phyloP scores from a whole-genome alignment of 2,329 filamentous ascomycete genomes.

The Talaromyces sp. region DNA sequence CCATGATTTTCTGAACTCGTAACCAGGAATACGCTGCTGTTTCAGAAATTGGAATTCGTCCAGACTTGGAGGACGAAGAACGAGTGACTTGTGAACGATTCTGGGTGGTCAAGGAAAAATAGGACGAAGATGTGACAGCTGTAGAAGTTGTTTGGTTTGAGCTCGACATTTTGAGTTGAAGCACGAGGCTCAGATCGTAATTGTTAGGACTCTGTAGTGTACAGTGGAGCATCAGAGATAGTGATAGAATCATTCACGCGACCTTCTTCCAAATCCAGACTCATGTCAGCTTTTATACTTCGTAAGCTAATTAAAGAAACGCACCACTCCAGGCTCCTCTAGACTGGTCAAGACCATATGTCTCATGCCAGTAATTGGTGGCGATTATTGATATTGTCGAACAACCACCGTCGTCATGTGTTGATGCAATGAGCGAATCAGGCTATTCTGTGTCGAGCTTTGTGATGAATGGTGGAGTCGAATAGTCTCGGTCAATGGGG shows the following conservation, averaged over 20 bases:
- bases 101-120: slow-evolving; percentile 6
- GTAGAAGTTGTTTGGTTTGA: neutral
- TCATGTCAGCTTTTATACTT: slow-evolving; percentile 8
- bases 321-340: neutral
- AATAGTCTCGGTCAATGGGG: neutral
- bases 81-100: neutral
- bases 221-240: neutral
- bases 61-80: slow-evolving; percentile 8
- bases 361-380: neutral
- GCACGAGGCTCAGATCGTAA: neutral
- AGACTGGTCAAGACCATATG: neutral
- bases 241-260: neutral
- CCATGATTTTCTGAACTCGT: slow-evolving; percentile 17
- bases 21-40: slow-evolving; percentile 20
- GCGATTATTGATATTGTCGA: neutral
- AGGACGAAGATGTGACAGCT: neutral
- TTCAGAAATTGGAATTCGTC: slow-evolving; percentile 17
- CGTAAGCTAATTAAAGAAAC: neutral
- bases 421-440: neutral
- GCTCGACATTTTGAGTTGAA: neutral
- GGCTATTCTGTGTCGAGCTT: neutral
- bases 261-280: neutral
- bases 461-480: neutral
- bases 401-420: neutral
- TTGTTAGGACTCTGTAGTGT: neutral